Percentiles rank a stretch among this genome's conserved stretches.
Conservation (phyloP, 768 basidiomycete genomes). For the Psilocybe cyanescens region DNA sequence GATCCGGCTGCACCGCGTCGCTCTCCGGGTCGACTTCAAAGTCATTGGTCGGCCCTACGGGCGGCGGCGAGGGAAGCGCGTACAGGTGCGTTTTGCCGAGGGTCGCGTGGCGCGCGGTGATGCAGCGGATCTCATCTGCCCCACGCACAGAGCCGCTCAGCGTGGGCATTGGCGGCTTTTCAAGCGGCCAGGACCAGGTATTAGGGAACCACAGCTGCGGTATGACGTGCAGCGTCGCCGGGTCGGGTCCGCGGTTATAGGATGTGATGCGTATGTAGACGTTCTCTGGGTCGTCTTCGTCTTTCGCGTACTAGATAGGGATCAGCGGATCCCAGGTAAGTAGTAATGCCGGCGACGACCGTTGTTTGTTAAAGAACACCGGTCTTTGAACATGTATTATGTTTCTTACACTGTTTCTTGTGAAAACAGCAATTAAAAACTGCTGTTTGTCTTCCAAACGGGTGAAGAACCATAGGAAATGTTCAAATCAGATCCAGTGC, state of each 20-base stretch:
- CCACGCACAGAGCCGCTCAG: slow-evolving; percentile 57
- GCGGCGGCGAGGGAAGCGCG: slow-evolving; percentile 91
- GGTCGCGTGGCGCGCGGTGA: slow-evolving; percentile 74
- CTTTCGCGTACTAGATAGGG: slow-evolving; percentile 84
- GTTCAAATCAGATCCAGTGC: no score
- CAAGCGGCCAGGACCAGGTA: slow-evolving; percentile 93
- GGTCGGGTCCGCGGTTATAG: slow-evolving; percentile 96
- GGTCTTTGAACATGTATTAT: no score
- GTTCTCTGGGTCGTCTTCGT: slow-evolving; percentile 87
- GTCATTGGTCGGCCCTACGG: slow-evolving; percentile 74
- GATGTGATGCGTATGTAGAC: slow-evolving; percentile 93
- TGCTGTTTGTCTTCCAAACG: no score
- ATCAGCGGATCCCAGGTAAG: background rate
- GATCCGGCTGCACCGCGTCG: slow-evolving; percentile 77
- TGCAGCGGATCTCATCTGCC: slow-evolving; percentile 55
- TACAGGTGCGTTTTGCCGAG: slow-evolving; percentile 83
- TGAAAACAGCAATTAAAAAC: no score
- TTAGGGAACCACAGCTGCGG: slow-evolving; percentile 98
- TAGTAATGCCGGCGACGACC: no score
- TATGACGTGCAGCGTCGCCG: slow-evolving; percentile 91
- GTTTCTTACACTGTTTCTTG: no score
- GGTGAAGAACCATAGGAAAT: no score
- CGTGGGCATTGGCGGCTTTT: slow-evolving; percentile 67
- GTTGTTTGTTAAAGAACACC: no score
- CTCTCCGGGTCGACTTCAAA: slow-evolving; percentile 65